Percentiles rank a stretch among this genome's conserved stretches.
These are phyloP conservation scores for Marasmius tenuissimus DNA, from an alignment of 1,284 basidiomycete species.

Conservation along the genomic window DNA sequence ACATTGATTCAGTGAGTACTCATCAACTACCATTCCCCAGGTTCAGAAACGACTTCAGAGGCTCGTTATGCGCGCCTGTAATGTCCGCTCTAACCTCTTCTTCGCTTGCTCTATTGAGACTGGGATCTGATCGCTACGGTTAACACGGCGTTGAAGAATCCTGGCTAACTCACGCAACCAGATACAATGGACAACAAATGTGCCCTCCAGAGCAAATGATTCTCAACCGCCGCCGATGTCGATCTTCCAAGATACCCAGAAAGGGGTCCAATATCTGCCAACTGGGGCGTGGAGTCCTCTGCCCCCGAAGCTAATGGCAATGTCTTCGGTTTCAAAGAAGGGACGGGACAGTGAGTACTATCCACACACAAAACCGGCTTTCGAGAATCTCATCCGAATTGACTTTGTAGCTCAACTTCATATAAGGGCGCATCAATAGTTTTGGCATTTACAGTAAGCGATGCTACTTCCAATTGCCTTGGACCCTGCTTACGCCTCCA, in stretches of 20 bases:
- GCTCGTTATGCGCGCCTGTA: no score
- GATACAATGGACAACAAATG: constrained; percentile 13
- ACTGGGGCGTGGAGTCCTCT: constrained; percentile 13
- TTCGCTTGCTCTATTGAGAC: no score
- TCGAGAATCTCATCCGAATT: background rate
- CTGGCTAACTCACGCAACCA: background rate
- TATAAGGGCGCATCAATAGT: constrained; percentile 22
- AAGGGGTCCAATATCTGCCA: constrained; percentile 13
- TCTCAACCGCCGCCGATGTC: constrained; percentile 1
- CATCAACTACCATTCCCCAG: background rate
- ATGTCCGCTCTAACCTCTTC: no score
- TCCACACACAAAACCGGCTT: background rate
- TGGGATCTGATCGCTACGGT: no score
- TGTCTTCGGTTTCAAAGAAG: constrained; percentile 1
- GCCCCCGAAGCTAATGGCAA: no score
- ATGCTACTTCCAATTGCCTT: background rate
- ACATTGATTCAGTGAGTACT: constrained; percentile 13
- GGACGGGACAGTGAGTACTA: constrained; percentile 32
- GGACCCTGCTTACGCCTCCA: background rate
- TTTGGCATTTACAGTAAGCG: constrained; percentile 29
- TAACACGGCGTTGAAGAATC: background rate
- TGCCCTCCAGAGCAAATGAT: constrained; percentile 1
- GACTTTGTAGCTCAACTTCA: constrained; percentile 24
- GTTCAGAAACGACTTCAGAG: no score
- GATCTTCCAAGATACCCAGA: constrained; percentile 7